These are phyloP conservation scores for Arthroderma sp. DNA, from an alignment of 2,329 filamentous ascomycete species.

Conservation along the genomic window DNA sequence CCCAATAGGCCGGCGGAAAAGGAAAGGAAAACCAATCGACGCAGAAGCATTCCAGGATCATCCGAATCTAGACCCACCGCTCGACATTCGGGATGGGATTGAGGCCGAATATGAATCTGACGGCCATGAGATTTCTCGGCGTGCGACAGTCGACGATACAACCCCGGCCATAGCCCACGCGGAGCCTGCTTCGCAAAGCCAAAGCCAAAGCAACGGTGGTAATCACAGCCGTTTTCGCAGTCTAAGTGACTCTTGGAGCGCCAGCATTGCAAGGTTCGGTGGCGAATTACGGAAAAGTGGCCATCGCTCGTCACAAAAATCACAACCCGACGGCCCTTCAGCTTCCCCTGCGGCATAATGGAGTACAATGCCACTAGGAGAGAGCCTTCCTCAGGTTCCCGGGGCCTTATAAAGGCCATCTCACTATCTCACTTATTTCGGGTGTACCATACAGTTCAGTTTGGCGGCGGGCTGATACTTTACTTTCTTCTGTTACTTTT, in stretches of 20 bases:
- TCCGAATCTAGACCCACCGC: not conserved
- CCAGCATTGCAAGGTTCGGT: slow-evolving; percentile 4
- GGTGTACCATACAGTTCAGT: no score
- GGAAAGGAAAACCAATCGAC: not conserved
- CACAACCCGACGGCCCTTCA: no score
- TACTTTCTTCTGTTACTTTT: no score
- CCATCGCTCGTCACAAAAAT: not conserved
- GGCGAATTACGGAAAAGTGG: slow-evolving; percentile 5
- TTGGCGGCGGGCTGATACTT: no score
- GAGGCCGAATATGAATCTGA: not conserved
- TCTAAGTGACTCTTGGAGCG: slow-evolving; percentile 9
- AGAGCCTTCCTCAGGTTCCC: no score
- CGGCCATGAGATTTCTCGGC: slow-evolving; percentile 8
- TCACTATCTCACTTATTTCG: no score
- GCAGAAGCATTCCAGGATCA: not conserved
- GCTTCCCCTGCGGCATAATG: no score
- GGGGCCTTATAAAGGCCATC: no score
- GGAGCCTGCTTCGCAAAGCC: no score
- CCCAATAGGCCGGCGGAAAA: slow-evolving; percentile 3
- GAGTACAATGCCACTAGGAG: no score
- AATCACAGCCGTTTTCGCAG: not conserved
- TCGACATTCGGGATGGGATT: not conserved
- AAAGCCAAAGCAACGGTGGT: no score
- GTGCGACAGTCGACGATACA: slow-evolving; percentile 18
- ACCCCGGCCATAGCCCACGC: slow-evolving; percentile 3